These are phyloP conservation scores for Fomes fomentarius DNA, from an alignment of 1,284 basidiomycete genomes.

Conservation along the genomic window DNA sequence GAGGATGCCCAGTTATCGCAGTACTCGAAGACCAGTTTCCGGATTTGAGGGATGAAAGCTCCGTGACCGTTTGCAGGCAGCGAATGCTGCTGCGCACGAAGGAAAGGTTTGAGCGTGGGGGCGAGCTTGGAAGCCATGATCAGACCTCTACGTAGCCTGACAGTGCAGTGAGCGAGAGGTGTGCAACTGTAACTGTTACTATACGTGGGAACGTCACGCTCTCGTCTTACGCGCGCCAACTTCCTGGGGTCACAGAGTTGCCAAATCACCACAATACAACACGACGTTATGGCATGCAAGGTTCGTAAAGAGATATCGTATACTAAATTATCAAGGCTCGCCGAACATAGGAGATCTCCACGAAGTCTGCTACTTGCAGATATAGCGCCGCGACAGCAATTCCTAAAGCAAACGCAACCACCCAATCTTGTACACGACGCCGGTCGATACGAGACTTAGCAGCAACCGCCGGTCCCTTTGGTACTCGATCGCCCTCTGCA, in stretches of 20 bases:
- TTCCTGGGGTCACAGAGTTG: too few relatives aligned
- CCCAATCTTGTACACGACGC: constrained; percentile 18
- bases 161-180: background rate
- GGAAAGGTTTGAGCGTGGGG: constrained; percentile 41
- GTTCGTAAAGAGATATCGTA: too few relatives aligned
- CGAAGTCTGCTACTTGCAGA: background rate
- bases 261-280: too few relatives aligned
- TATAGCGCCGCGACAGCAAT: constrained; percentile 21
- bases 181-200: too few relatives aligned
- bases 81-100: constrained; percentile 65
- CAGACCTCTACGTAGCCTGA: too few relatives aligned
- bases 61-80: constrained; percentile 70
- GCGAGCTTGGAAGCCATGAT: constrained; percentile 41
- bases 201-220: too few relatives aligned
- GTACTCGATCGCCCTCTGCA: background rate
- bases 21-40: constrained; percentile 84
- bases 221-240: too few relatives aligned
- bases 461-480: background rate
- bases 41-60: constrained; percentile 71
- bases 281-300: too few relatives aligned
- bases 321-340: too few relatives aligned
- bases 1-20: constrained; percentile 83
- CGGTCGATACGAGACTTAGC: background rate
- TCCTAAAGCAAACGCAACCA: constrained; percentile 26
- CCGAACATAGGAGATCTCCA: background rate